phyloP scores from a whole-genome alignment of 768 basidiomycete genomes.

The Sistotremastrum niveocremeum region DNA sequence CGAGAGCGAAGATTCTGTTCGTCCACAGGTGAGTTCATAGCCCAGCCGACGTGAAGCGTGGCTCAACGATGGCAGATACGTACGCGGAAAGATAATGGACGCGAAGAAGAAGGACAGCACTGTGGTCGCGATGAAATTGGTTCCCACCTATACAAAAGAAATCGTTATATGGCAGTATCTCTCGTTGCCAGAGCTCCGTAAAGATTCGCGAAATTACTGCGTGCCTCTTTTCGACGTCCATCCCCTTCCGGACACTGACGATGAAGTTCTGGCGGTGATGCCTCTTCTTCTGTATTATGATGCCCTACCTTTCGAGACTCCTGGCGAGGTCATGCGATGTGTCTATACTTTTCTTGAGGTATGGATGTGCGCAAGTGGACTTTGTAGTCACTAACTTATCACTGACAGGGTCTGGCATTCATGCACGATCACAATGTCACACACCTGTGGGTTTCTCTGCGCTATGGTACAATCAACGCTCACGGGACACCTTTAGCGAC shows the following conservation, averaged over 20 bases:
- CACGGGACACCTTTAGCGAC: slow-evolving; percentile 2
- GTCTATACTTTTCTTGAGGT: slow-evolving; percentile 23
- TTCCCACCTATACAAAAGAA: slow-evolving; percentile 13
- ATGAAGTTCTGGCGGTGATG: slow-evolving; percentile 18
- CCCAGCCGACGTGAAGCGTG: too few species aligned
- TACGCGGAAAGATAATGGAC: slow-evolving; percentile 13
- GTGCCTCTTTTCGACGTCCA: slow-evolving; percentile 17
- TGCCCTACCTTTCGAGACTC: slow-evolving; percentile 18
- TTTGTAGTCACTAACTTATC: too few species aligned
- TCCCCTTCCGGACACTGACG: slow-evolving; percentile 4
- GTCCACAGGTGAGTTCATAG: too few species aligned
- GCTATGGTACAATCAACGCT: background rate
- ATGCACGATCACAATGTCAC: slow-evolving; percentile 25
- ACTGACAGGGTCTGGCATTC: slow-evolving; percentile 20
- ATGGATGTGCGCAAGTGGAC: background rate
- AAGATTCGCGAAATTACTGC: slow-evolving; percentile 22
- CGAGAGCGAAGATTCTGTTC: too few species aligned
- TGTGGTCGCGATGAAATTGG: slow-evolving; percentile 18
- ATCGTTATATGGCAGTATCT: slow-evolving; percentile 16
- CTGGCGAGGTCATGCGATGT: slow-evolving; percentile 23
- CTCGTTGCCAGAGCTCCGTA: slow-evolving; percentile 4
- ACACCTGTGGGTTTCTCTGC: slow-evolving; percentile 17
- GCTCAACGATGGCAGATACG: too few species aligned
- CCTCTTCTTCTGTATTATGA: slow-evolving; percentile 17
- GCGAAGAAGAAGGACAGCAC: slow-evolving; percentile 17